Conservation (phyloP, 805 yeast genomes). For the Yarrowia hollandica region DNA sequence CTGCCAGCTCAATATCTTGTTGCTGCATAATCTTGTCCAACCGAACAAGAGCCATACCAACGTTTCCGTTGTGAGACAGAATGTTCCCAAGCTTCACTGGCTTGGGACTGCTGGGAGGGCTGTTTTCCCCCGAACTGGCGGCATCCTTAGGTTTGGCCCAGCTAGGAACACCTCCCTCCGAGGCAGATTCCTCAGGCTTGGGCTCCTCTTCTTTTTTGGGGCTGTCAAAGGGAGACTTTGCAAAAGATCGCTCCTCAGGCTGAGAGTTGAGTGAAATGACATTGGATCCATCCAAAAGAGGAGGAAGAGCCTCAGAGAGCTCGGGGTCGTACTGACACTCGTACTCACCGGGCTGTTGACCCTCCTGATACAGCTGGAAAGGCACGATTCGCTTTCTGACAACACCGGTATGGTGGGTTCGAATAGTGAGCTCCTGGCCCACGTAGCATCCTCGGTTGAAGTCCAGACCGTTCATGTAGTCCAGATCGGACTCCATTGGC, state of each 20-base stretch:
- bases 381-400: slow-evolving; percentile 85
- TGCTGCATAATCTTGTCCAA: slow-evolving; percentile 46
- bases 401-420: slow-evolving; percentile 80
- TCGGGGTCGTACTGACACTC: background rate
- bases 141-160: slow-evolving; percentile 10
- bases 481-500: slow-evolving; percentile 85
- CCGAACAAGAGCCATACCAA: slow-evolving; percentile 66
- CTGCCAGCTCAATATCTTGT: slow-evolving; percentile 41
- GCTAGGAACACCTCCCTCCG: slow-evolving; percentile 50
- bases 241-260: slow-evolving; percentile 19
- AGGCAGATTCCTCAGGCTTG: slow-evolving; percentile 14
- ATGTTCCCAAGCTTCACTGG: slow-evolving; percentile 39
- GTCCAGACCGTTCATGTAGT: slow-evolving; percentile 76
- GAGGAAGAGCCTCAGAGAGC: background rate
- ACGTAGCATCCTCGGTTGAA: slow-evolving; percentile 93
- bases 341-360: slow-evolving; percentile 31
- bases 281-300: background rate
- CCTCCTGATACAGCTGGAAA: slow-evolving; percentile 45
- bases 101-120: slow-evolving; percentile 46
- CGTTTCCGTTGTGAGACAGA: slow-evolving; percentile 46
- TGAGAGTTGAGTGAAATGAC: slow-evolving; percentile 16
- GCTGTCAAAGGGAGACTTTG: slow-evolving; percentile 33
- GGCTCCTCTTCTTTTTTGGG: background rate
- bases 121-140: background rate
- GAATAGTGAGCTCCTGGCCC: slow-evolving; percentile 92